Percentiles rank a stretch among this genome's conserved stretches.
phyloP scores from a whole-genome alignment of 352 stramenopile species.

The Aphanomyces cochlioides region DNA sequence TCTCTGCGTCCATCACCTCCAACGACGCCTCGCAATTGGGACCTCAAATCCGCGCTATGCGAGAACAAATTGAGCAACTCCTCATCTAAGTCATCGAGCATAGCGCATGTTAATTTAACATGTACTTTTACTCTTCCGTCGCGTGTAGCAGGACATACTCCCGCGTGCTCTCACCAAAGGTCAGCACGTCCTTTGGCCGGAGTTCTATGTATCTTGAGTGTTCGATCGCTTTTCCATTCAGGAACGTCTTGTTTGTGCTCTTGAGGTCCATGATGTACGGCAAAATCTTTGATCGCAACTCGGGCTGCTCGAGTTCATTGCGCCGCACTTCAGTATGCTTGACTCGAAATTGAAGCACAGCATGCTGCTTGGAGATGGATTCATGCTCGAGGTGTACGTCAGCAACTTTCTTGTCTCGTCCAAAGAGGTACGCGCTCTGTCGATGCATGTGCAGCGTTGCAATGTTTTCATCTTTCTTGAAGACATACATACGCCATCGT shows the following conservation, averaged over 20 bases:
- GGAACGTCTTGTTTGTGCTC: conserved; percentile 96
- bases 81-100: conserved; percentile 92
- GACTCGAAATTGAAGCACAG: conserved; percentile 94
- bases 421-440: conserved; percentile 94
- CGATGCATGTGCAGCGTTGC: conserved; percentile 94
- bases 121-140: conserved; percentile 31
- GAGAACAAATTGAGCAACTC: conserved; percentile 99
- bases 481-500: conserved; percentile 96
- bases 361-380: conserved; percentile 96
- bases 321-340: conserved; percentile 29
- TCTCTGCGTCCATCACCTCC: conserved; percentile 97
- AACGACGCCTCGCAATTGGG: conserved; percentile 99
- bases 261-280: conserved; percentile 99
- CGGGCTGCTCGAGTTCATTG: conserved; percentile 49
- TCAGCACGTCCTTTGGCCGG: conserved; percentile 92
- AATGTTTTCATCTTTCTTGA: conserved; percentile 88
- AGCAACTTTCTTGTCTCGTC: conserved; percentile 90
- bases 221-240: conserved; percentile 94
- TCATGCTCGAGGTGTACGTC: conserved; percentile 94
- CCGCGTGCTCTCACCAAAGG: conserved; percentile 94
- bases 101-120: conserved; percentile 33
- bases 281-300: conserved; percentile 52
- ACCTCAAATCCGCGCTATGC: conserved; percentile 98
- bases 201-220: conserved; percentile 96
- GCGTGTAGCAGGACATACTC: conserved; percentile 96